phyloP scores from a whole-genome alignment of 139 green algal species.

The Nannochloris sp. region DNA sequence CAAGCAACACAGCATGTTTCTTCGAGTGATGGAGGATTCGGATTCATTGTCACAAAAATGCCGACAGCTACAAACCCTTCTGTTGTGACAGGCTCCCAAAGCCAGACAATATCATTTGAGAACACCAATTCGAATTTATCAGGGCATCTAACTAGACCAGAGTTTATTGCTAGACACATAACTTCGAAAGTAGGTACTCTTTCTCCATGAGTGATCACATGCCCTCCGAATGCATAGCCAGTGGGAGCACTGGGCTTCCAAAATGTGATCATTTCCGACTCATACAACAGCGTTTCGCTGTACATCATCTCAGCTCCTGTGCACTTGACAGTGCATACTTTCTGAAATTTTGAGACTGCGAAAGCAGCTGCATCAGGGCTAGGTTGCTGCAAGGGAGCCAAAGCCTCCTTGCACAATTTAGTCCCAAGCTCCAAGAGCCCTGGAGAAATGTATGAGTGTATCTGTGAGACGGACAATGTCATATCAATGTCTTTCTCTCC shows the following conservation, averaged over 20 bases:
- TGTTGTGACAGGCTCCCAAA: constrained; percentile 62
- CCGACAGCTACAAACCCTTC: constrained; percentile 69
- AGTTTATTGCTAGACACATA: constrained; percentile 66
- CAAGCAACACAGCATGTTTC: not conserved
- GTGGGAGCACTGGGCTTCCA: constrained; percentile 65
- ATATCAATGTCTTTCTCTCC: constrained; percentile 24
- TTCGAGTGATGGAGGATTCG: not conserved
- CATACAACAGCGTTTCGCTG: not conserved
- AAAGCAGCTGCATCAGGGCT: constrained; percentile 31
- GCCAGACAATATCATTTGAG: constrained; percentile 12
- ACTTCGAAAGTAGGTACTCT: constrained; percentile 50
- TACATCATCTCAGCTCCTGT: not conserved
- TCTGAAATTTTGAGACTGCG: constrained; percentile 26
- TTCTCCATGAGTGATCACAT: constrained; percentile 51
- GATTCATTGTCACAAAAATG: constrained; percentile 41
- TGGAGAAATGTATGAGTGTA: constrained; percentile 54
- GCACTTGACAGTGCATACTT: not conserved
- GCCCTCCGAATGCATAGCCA: constrained; percentile 68
- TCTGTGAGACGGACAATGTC: constrained; percentile 31
- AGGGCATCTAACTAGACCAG: constrained; percentile 61
- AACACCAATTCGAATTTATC: constrained; percentile 28
- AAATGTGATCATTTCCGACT: constrained; percentile 35
- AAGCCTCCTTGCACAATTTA: constrained; percentile 27
- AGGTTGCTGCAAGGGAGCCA: constrained; percentile 32
- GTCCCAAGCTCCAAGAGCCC: constrained; percentile 51